These are phyloP conservation scores for Alternaria tenuissima DNA, from an alignment of 2,329 filamentous ascomycete species.

Conservation along the genomic window DNA sequence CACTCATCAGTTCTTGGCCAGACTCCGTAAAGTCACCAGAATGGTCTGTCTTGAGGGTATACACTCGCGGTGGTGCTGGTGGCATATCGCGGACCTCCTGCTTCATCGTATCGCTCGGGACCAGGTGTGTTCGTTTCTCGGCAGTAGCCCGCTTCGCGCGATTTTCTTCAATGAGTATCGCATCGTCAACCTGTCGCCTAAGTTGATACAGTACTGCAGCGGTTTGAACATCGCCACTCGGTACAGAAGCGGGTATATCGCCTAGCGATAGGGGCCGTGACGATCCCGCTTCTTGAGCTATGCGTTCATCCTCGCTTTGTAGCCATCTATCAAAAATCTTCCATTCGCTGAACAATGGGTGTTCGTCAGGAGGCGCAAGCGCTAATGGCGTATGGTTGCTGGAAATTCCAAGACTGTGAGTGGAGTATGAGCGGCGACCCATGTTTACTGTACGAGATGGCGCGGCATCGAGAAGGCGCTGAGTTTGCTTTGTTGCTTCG, in stretches of 20 bases:
- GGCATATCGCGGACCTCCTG: conserved; percentile 38
- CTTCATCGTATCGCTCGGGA: conserved; percentile 40
- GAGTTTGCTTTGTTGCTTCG: conserved; percentile 36
- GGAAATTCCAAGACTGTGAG: conserved; percentile 27
- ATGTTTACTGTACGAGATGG: conserved; percentile 39
- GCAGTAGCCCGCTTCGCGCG: conserved; percentile 37
- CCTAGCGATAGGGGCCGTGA: conserved; percentile 33
- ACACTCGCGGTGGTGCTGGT: conserved; percentile 34
- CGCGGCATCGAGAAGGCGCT: conserved; percentile 30
- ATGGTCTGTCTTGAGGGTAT: conserved; percentile 37
- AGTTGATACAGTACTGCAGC: conserved; percentile 40
- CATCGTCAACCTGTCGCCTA: conserved; percentile 41
- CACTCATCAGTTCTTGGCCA: conserved; percentile 14
- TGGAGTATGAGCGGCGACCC: conserved; percentile 36
- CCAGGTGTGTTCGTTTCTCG: conserved; percentile 37
- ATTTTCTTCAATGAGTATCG: conserved; percentile 43
- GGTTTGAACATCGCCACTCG: conserved; percentile 33
- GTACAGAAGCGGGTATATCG: conserved; percentile 23
- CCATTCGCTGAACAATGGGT: conserved; percentile 44
- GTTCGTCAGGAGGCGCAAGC: conserved; percentile 38
- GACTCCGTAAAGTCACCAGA: conserved; percentile 31
- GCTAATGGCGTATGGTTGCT: conserved; percentile 27
- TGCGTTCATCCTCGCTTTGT: conserved; percentile 38
- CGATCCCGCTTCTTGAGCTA: conserved; percentile 29
- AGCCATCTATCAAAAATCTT: conserved; percentile 40